A percentile compares a stretch with the other conserved stretches of the same genome.
Evolutionary conservation across 75 land plant genomes (phyloP).

Genomic region (Azolla pinnata): DNA sequence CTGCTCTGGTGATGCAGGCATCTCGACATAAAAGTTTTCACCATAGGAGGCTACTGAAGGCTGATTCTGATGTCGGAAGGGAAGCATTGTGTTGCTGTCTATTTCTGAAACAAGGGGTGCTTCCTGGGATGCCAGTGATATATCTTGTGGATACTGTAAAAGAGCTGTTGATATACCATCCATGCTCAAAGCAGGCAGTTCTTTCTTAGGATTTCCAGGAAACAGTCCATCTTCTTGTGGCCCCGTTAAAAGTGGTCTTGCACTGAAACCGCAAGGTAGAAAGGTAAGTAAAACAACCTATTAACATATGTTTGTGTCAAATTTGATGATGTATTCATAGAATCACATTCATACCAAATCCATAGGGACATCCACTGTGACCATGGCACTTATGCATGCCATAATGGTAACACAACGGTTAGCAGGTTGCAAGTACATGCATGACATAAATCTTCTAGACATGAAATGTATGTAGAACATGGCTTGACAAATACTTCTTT

Average conservation of each 20-base stretch:
- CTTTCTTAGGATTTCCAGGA: not conserved
- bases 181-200: not conserved
- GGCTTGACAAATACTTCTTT: too few relatives aligned
- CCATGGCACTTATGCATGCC: too few relatives aligned
- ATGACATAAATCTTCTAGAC: too few relatives aligned
- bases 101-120: slow-evolving; percentile 5
- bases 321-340: not conserved
- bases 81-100: not conserved
- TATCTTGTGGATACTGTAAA: not conserved
- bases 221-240: not conserved
- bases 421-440: too few relatives aligned
- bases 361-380: not conserved
- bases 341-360: not conserved
- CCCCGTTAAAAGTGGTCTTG: slow-evolving; percentile 1
- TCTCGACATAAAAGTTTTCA: slow-evolving; percentile 1
- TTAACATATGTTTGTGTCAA: not conserved
- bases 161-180: not conserved
- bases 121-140: not conserved
- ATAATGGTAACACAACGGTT: too few relatives aligned
- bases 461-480: too few relatives aligned
- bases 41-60: too few relatives aligned
- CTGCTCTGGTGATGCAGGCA: not conserved
- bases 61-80: not conserved
- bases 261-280: slow-evolving; percentile 1
- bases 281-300: not conserved